Conservation (phyloP, 2,329 filamentous ascomycete species). For the Harringtonia lauricola region DNA sequence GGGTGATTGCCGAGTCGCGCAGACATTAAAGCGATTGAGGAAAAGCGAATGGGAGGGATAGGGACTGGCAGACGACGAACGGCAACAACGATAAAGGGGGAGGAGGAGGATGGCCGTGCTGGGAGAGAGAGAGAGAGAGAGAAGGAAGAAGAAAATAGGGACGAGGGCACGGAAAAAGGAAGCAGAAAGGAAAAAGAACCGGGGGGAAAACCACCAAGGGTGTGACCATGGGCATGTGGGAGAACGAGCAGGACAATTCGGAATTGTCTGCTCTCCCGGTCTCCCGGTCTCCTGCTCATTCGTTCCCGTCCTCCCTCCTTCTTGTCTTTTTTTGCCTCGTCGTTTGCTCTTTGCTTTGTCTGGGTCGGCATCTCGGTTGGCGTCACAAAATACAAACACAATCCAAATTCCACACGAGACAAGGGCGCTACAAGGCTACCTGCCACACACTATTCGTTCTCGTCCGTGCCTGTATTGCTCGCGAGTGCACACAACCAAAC, state of each 20-base stretch:
- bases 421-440: no score
- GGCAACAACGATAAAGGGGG: not conserved
- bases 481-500: no score
- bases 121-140: no score
- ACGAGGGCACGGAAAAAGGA: no score
- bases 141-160: no score
- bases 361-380: constrained; percentile 14
- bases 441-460: no score
- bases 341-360: constrained; percentile 1
- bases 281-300: not conserved
- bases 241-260: constrained; percentile 4
- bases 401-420: not conserved
- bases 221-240: not conserved
- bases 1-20: constrained; percentile 94
- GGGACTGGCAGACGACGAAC: no score
- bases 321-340: constrained; percentile 2
- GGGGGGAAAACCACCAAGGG: no score
- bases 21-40: constrained; percentile 36
- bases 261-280: not conserved
- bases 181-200: no score
- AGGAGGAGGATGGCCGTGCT: no score
- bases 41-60: not conserved
- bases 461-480: no score
- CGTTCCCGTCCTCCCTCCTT: not conserved
- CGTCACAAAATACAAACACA: constrained; percentile 5